phyloP scores from a whole-genome alignment of 192 early-diverging fungal species.

The Diversispora eburnea region DNA sequence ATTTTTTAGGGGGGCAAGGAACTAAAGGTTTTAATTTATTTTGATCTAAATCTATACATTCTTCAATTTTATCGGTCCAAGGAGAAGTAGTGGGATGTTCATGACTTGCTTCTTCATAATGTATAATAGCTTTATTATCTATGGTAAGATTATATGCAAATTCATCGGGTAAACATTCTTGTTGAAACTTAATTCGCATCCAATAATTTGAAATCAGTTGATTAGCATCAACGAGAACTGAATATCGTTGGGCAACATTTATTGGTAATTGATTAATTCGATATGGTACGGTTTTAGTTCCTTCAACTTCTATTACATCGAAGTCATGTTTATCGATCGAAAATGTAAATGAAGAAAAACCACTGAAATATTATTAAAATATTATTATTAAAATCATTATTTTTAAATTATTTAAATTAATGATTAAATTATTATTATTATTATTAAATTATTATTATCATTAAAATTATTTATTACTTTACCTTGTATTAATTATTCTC shows the following conservation, averaged over 20 bases:
- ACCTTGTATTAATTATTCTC: conserved; percentile 57
- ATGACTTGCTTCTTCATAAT: conserved; percentile 38
- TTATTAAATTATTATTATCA: not conserved
- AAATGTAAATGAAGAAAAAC: conserved; percentile 60
- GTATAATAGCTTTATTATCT: conserved; percentile 35
- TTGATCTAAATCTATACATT: conserved; percentile 35
- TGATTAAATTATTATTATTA: not conserved
- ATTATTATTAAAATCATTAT: not conserved
- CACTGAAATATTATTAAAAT: conserved; percentile 31
- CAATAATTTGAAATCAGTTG: conserved; percentile 44
- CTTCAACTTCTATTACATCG: conserved; percentile 71
- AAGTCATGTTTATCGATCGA: conserved; percentile 67
- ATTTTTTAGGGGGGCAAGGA: not conserved
- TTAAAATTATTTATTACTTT: not conserved
- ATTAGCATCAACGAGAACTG: conserved; percentile 46
- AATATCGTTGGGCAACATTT: conserved; percentile 48
- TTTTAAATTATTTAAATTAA: not conserved
- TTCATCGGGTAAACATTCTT: conserved; percentile 33
- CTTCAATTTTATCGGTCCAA: conserved; percentile 23
- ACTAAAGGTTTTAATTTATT: conserved; percentile 33
- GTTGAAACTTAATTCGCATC: conserved; percentile 43
- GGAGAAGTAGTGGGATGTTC: conserved; percentile 17
- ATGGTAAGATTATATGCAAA: conserved; percentile 30
- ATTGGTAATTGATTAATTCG: conserved; percentile 40
- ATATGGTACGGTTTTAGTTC: conserved; percentile 35